Base-by-base conservation (phyloP, 352 stramenopile genomes). In the Pythium biforme region DNA sequence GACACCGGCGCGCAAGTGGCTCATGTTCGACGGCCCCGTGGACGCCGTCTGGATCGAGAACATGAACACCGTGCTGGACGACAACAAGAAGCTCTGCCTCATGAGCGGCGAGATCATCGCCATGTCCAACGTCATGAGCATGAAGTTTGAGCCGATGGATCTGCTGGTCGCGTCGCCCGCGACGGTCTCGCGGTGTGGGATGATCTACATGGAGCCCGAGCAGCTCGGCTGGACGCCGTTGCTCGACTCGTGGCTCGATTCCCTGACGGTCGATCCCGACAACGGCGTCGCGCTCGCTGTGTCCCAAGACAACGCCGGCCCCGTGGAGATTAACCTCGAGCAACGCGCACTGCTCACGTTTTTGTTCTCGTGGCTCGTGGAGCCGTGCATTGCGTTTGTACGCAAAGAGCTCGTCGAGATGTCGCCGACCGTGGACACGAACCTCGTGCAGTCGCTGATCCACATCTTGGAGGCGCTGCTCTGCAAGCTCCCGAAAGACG, bases 111-210 rank as follows among this genome's bases (percentile, higher is more conserved):
- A 98, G 73, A 97, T 97, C 68, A 75, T 98, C 41, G 92, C 97
- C 59, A 98, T 98, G 94, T 96, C 87, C 4, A 83, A 89, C 47
- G 77, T 97, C 37, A 98, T 98, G 95, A 97, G 90, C 12, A 98
- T 98, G 94, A 98, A 98, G 91, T 98, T 98, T 54, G 95, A 98
- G 69, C 88, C 96, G 15, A 92, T 98, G 66, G 95, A 98, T 53
- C 72, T 98, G 0, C 92, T 81, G 0, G 92, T 98, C 0, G 95
- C 95, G 17, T 98, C 93, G 2, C 95, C 95, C 0, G 95, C 95
- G 27, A 98, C 95, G 4, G 95, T 98, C 11, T 97, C 85, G 40
- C 92, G 95, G 2, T 97, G 95, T 1, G 95, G 95, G 12, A 98
- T 98, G 83, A 95, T 98, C 29, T 98, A 98, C 77, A 98, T 98